Evolutionary conservation across 768 basidiomycete species (phyloP).

Genomic region (Pulveroboletus frians): DNA sequence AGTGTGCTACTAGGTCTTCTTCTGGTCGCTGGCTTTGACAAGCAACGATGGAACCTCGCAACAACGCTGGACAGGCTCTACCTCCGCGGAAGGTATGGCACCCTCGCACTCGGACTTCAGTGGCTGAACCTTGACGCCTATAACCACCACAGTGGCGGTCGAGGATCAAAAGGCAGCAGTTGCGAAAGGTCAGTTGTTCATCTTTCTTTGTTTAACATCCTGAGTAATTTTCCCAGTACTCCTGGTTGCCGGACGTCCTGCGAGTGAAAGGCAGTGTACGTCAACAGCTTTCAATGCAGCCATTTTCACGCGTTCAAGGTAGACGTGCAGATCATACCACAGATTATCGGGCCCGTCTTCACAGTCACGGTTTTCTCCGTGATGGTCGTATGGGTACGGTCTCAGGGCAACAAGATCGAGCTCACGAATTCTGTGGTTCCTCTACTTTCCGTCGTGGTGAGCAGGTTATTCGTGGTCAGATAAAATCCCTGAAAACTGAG

Average conservation of each 20-base stretch:
- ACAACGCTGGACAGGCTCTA: conserved; percentile 11
- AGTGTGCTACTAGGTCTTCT: neutral
- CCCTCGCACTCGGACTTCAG: neutral
- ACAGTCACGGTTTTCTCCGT: conserved; percentile 76
- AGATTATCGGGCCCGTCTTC: conserved; percentile 75
- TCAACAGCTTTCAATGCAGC: conserved; percentile 6
- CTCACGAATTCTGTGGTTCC: conserved; percentile 85
- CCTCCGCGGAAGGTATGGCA: conserved; percentile 25
- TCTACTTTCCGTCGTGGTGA: conserved; percentile 82
- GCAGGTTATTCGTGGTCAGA: conserved; percentile 23
- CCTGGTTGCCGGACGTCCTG: conserved; percentile 86
- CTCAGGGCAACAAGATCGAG: conserved; percentile 52
- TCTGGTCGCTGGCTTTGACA: neutral
- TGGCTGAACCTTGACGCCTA: neutral
- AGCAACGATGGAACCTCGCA: conserved; percentile 23
- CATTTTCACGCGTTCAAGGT: conserved; percentile 5
- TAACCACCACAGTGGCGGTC: conserved; percentile 24
- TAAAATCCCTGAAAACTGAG: neutral
- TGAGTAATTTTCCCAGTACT: conserved; percentile 47
- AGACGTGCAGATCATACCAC: conserved; percentile 52
- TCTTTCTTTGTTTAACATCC: neutral
- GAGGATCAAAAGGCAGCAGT: conserved; percentile 44
- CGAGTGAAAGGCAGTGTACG: conserved; percentile 78
- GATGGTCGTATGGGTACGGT: conserved; percentile 53
- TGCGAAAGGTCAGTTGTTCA: conserved; percentile 43